These are phyloP conservation scores for Diplotaxis tenuifolia DNA, from an alignment of 345 rosid genomes.

Conservation along the genomic window DNA sequence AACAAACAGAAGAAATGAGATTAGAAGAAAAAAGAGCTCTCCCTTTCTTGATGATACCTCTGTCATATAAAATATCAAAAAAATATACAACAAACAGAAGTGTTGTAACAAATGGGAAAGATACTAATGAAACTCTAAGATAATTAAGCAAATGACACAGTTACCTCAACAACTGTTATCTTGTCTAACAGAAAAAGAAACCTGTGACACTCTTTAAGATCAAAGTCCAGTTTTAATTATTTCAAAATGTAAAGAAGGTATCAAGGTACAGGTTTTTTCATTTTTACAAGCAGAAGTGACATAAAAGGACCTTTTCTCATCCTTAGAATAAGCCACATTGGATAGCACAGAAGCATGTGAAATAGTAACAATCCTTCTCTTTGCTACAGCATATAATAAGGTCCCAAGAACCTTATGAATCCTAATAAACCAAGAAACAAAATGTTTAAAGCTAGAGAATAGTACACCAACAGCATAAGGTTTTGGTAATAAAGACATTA, in stretches of 20 bases:
- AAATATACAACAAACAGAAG: slow-evolving; percentile 58
- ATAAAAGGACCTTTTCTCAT: slow-evolving; percentile 98
- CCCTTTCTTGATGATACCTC: slow-evolving; percentile 70
- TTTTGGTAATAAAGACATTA: background rate
- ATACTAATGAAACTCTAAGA: slow-evolving; percentile 28
- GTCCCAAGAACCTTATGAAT: slow-evolving; percentile 86
- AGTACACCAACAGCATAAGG: background rate
- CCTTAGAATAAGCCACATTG: slow-evolving; percentile 81
- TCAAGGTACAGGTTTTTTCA: slow-evolving; percentile 56
- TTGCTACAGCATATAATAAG: slow-evolving; percentile 80
- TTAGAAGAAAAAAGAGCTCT: slow-evolving; percentile 23
- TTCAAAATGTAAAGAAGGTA: slow-evolving; percentile 42
- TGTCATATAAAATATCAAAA: slow-evolving; percentile 51
- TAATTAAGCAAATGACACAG: slow-evolving; percentile 18
- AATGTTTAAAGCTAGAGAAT: background rate
- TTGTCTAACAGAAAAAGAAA: slow-evolving; percentile 42
- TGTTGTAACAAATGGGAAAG: slow-evolving; percentile 38
- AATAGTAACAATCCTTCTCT: slow-evolving; percentile 68
- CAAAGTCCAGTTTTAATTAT: slow-evolving; percentile 19
- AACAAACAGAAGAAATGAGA: slow-evolving; percentile 25
- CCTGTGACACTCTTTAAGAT: slow-evolving; percentile 36
- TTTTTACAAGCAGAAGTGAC: slow-evolving; percentile 84
- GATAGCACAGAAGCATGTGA: slow-evolving; percentile 66
- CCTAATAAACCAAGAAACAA: slow-evolving; percentile 47
- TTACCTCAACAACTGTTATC: slow-evolving; percentile 50